Evolutionary conservation across 2,329 filamentous ascomycete species (phyloP).

Genomic region (Aspergillus sp.): DNA sequence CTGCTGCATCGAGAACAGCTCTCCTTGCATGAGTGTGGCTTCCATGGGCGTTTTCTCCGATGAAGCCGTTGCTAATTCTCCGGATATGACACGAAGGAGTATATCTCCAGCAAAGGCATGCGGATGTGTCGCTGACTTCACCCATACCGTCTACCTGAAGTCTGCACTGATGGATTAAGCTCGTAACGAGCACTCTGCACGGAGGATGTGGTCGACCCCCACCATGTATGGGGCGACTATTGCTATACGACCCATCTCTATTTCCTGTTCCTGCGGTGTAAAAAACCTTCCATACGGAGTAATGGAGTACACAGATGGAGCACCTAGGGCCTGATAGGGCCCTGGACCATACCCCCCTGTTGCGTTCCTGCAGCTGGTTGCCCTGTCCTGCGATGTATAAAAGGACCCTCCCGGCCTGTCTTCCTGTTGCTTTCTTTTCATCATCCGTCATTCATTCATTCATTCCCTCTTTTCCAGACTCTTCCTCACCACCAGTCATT

Average conservation of each 20-base stretch:
- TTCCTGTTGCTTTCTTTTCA: slow-evolving; percentile 10
- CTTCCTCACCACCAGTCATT: slow-evolving; percentile 6
- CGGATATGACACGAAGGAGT: background rate
- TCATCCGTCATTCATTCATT: slow-evolving; percentile 19
- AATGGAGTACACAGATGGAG: background rate
- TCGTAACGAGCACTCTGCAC: background rate
- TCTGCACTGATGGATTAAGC: background rate
- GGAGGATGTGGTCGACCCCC: background rate
- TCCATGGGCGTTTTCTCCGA: background rate
- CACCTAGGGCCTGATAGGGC: background rate
- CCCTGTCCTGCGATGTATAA: background rate
- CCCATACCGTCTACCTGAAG: background rate
- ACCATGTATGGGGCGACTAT: background rate
- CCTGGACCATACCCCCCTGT: background rate
- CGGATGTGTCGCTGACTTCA: background rate
- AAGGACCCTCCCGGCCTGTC: slow-evolving; percentile 1
- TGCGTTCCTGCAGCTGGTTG: background rate
- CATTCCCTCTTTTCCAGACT: background rate
- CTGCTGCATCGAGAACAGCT: background rate
- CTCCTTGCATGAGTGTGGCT: background rate
- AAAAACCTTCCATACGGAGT: background rate
- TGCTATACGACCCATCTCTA: background rate
- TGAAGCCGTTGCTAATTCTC: background rate
- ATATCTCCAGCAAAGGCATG: background rate
- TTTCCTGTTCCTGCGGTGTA: background rate